Evolutionary conservation across 78 protist genomes (phyloP), one percentile per base, ranked within the genome.

Genomic region (Pigoraptor vietnamica): DNA sequence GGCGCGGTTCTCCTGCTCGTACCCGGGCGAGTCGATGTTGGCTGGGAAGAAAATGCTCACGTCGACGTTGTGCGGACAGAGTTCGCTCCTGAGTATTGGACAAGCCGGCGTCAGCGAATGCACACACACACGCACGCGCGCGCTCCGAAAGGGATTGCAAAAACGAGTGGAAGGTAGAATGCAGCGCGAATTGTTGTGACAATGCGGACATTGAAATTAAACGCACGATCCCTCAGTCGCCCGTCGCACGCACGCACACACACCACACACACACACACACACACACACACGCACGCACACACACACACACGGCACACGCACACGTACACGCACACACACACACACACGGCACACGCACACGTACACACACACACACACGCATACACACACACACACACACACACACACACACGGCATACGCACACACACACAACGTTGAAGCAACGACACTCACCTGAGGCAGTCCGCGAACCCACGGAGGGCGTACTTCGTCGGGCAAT

Each of bases 21-120:
- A 95, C 37, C 96, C 96, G 1, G 94, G 95, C 36, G 96, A 92
- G 86, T 93, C 92, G 29, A 93, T 95, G 39, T 84, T 92, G 79
- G 96, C 88, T 2, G 96, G 96, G 87, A 39, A 95, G 89, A 29
- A 81, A 35, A 92, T 56, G 79, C n/a, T 19, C 33, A 94, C 94
- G 23, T 33, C 35, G 29, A 94, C 33, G 55, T n/a, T 40, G 88
- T 86, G 24, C 25, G 39, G 81, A 67, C 38, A 81, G 10, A 32
- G 29, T 32, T 24, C 0, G 19, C 23, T 32, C 6, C 39, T 10
- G 37, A 2, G 24, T 24, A 25, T 6, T 79, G 24, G 32, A 79
- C 24, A 25, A 25, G 2, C 14, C 36, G 2, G 38, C 1, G 39
- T 2, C 1, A 32, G 2, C 21, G 87, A 14, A 35, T 6, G 38